Percentiles rank a stretch among this genome's conserved stretches.
Conservation (phyloP, 2,329 filamentous ascomycete genomes). For the Monosporascus sp. region DNA sequence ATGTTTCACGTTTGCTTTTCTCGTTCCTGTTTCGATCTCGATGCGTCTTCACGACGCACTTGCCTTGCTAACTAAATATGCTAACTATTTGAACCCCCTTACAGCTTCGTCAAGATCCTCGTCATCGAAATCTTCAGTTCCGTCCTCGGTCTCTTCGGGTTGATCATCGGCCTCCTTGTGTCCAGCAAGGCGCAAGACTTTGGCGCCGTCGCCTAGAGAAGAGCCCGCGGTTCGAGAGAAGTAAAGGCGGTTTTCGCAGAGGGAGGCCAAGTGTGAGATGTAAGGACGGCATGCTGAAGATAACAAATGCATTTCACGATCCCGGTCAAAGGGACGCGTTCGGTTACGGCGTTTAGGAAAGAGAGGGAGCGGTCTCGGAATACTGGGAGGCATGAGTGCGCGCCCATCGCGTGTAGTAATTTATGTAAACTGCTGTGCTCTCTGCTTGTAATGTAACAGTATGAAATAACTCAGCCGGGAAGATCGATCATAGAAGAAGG, state of each 20-base stretch:
- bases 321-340: neutral
- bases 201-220: constrained; percentile 24
- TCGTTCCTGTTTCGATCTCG: neutral
- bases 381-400: neutral
- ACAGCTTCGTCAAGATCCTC: constrained; percentile 94
- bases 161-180: constrained; percentile 89
- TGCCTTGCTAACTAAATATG: constrained; percentile 14
- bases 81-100: neutral
- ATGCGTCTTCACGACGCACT: neutral
- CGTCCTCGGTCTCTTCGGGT: constrained; percentile 88
- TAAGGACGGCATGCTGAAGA: neutral
- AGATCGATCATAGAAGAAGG: neutral
- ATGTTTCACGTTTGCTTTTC: constrained; percentile 34
- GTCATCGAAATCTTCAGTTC: constrained; percentile 99
- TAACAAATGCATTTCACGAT: neutral
- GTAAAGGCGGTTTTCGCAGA: neutral
- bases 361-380: neutral
- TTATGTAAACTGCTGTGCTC: neutral
- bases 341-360: neutral
- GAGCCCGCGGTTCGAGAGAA: neutral
- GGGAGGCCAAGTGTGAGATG: neutral
- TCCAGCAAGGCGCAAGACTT: constrained; percentile 80
- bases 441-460: neutral
- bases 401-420: neutral
- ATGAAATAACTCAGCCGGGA: neutral